Conservation (phyloP, 106 monocot species). For the Phalaenopsis aphrodite region DNA sequence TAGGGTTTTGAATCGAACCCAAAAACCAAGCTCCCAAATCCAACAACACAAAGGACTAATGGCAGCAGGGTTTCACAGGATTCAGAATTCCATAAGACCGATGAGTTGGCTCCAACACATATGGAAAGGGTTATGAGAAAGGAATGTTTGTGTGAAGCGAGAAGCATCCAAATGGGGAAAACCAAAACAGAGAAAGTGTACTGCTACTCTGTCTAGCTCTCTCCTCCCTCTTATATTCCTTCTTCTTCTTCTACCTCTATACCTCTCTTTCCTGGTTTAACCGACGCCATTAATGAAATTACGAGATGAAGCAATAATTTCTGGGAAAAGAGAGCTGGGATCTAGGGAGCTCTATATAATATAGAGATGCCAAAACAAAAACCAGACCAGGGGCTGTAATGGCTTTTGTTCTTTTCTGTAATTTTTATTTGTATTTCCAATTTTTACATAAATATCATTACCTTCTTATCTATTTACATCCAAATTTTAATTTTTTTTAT, state of each 20-base stretch:
- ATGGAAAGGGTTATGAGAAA: conserved; percentile 14
- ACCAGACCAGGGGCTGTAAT: background rate
- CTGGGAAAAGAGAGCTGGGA: conserved; percentile 9
- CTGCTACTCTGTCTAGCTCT: background rate
- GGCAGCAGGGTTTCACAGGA: background rate
- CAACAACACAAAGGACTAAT: background rate
- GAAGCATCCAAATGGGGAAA: conserved; percentile 12
- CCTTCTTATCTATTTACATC: too few relatives aligned
- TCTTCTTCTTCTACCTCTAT: background rate
- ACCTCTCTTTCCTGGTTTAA: conserved; percentile 9
- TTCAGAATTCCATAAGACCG: background rate
- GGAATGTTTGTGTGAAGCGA: conserved; percentile 15
- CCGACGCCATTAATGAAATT: conserved; percentile 6
- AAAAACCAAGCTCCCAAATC: conserved; percentile 1
- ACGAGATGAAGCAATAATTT: conserved; percentile 13
- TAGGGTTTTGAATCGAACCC: background rate
- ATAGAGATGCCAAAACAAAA: conserved; percentile 4
- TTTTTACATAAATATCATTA: too few relatives aligned
- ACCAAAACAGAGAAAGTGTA: background rate
- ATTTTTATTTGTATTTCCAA: background rate
- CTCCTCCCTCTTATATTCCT: background rate
- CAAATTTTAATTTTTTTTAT: too few relatives aligned
- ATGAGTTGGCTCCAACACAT: conserved; percentile 3
- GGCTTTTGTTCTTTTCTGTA: conserved; percentile 1
- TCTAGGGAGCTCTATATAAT: conserved; percentile 12